Evolutionary conservation across 139 green algal species (phyloP).

Genomic region (Mychonastes homosphaera): DNA sequence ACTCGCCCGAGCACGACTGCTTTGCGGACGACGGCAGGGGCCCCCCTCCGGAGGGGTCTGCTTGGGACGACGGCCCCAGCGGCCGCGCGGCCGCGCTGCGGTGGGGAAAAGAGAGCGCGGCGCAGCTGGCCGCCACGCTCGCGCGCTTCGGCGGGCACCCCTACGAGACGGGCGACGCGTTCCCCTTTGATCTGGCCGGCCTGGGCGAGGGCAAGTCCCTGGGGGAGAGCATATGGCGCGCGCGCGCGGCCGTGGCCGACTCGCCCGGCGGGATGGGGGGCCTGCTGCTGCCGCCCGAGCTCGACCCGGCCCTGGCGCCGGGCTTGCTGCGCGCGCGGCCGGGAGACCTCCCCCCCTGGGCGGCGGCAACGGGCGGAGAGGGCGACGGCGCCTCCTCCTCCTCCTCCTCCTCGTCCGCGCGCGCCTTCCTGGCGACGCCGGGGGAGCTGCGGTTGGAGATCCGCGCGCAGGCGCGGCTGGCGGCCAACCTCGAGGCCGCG

Average conservation of each 20-base stretch:
- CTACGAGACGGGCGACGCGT: constrained; percentile 26
- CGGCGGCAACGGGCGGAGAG: background rate
- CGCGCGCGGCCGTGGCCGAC: background rate
- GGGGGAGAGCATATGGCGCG: constrained; percentile 18
- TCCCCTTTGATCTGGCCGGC: constrained; percentile 21
- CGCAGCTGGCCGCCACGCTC: constrained; percentile 28
- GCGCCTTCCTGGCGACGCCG: background rate
- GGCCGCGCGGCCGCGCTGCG: too few relatives aligned
- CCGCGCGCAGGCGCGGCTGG: constrained; percentile 28
- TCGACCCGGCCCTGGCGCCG: background rate
- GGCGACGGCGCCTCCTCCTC: background rate
- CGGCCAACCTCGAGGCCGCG: constrained; percentile 39
- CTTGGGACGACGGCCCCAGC: too few relatives aligned
- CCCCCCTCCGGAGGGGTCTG: too few relatives aligned
- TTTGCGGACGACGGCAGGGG: too few relatives aligned
- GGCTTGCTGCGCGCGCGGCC: background rate
- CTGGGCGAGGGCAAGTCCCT: constrained; percentile 6
- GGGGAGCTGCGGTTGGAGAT: constrained; percentile 9
- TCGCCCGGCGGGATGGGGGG: background rate
- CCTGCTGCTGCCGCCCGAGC: background rate
- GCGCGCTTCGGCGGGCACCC: constrained; percentile 36
- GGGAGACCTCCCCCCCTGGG: background rate
- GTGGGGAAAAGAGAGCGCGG: too few relatives aligned
- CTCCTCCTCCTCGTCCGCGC: background rate
- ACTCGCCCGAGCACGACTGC: too few relatives aligned